Percentiles rank a stretch among this genome's conserved stretches.
Evolutionary conservation across 768 basidiomycete species (phyloP).

Genomic region (Hebeloma cylindrosporum): DNA sequence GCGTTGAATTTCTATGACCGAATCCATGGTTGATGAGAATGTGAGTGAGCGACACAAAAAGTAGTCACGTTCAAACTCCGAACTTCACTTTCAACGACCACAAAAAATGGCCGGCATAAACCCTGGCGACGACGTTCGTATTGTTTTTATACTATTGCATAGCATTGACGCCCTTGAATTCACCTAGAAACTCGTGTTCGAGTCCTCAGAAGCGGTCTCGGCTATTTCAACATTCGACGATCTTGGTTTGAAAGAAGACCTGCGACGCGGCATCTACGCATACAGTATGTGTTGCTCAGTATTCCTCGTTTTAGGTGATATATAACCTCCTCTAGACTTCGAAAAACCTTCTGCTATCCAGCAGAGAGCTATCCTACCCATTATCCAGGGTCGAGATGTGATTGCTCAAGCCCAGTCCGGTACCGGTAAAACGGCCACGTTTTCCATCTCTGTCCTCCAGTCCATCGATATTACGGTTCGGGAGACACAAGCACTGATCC

Average conservation of each 20-base stretch:
- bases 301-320: not conserved
- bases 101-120: constrained; percentile 78
- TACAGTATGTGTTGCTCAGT: constrained; percentile 64
- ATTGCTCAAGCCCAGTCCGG: constrained; percentile 99
- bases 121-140: constrained; percentile 77
- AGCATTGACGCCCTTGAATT: constrained; percentile 7
- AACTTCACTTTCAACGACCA: constrained; percentile 41
- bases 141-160: constrained; percentile 5
- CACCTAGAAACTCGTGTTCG: constrained; percentile 85
- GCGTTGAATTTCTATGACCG: constrained; percentile 88
- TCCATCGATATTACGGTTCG: constrained; percentile 94
- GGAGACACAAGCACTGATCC: constrained; percentile 93
- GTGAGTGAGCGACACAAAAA: constrained; percentile 14
- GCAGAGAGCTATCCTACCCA: constrained; percentile 95
- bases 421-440: constrained; percentile 99
- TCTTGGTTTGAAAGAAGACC: constrained; percentile 90
- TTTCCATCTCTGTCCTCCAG: constrained; percentile 97
- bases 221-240: constrained; percentile 90
- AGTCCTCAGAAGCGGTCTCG: constrained; percentile 90
- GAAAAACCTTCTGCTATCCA: constrained; percentile 99
- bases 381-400: constrained; percentile 94
- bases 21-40: constrained; percentile 66
- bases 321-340: constrained; percentile 53
- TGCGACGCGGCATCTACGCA: constrained; percentile 95
- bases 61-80: constrained; percentile 57